A percentile compares a stretch with the other conserved stretches of the same genome.
phyloP scores from a whole-genome alignment of 2,329 filamentous ascomycete genomes.

The Huntiella decipiens region DNA sequence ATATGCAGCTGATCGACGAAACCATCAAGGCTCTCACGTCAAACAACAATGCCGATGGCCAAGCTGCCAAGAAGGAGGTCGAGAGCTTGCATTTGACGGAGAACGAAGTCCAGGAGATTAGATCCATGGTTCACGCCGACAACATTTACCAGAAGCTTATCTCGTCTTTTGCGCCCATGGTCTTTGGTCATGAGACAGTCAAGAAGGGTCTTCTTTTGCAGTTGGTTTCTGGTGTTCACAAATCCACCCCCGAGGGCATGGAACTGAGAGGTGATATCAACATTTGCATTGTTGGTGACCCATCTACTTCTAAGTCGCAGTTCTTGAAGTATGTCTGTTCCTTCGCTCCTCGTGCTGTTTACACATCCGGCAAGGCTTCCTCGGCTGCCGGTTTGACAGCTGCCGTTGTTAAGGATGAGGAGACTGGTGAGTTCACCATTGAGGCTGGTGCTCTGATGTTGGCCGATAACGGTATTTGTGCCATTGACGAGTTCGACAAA shows the following conservation, averaged over 20 bases:
- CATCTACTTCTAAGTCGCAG: conserved; percentile 91
- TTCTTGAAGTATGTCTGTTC: conserved; percentile 97
- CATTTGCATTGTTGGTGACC: conserved; percentile 94
- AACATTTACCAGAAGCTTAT: conserved; percentile 89
- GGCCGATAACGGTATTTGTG: conserved; percentile 90
- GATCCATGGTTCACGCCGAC: conserved; percentile 82
- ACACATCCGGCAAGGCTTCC: conserved; percentile 93
- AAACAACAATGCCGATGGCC: conserved; percentile 13
- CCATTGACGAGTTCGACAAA: conserved; percentile 98
- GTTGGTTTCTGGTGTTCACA: conserved; percentile 87
- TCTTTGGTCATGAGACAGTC: conserved; percentile 92
- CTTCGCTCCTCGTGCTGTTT: conserved; percentile 88
- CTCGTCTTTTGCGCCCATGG: conserved; percentile 86
- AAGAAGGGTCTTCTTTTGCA: conserved; percentile 93
- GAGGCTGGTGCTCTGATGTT: conserved; percentile 96
- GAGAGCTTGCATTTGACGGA: conserved; percentile 27
- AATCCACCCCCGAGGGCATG: conserved; percentile 86
- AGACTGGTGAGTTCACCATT: conserved; percentile 96
- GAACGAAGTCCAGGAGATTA: conserved; percentile 80
- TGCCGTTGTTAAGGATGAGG: conserved; percentile 91
- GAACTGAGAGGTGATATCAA: conserved; percentile 93
- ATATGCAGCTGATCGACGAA: conserved; percentile 31
- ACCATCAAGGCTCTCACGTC: conserved; percentile 35
- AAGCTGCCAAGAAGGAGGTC: not conserved
- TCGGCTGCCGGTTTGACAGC: conserved; percentile 94